A percentile compares a stretch with the other conserved stretches of the same genome.
phyloP scores from a whole-genome alignment of 2,329 filamentous ascomycete species.

The Ceratocystis cubensis region DNA sequence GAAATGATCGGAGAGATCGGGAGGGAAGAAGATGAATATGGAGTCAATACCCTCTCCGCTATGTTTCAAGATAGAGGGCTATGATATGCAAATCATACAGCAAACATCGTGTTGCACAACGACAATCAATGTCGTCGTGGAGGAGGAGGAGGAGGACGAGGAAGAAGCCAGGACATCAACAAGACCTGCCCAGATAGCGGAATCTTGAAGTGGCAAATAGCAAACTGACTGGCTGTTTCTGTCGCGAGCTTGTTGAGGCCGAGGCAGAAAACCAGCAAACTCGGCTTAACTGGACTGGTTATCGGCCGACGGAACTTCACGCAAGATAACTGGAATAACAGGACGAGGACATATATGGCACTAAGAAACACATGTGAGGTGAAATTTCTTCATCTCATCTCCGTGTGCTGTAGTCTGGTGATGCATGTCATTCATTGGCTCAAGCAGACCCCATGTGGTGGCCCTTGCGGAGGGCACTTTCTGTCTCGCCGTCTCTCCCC shows the following conservation, averaged over 20 bases:
- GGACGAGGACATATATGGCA: neutral
- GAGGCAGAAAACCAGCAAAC: neutral
- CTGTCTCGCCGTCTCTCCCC: neutral
- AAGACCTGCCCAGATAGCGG: neutral
- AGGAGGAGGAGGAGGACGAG: too few relatives aligned
- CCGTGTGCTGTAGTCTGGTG: neutral
- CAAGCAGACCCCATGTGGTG: neutral
- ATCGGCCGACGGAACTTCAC: neutral
- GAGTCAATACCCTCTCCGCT: neutral
- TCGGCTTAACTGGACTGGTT: neutral
- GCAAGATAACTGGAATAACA: neutral
- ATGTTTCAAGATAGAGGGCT: neutral
- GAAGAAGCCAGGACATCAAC: neutral
- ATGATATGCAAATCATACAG: neutral
- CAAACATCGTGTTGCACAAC: neutral
- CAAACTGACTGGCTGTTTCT: too few relatives aligned
- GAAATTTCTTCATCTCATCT: constrained; percentile 10
- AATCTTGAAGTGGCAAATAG: too few relatives aligned
- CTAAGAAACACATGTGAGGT: neutral
- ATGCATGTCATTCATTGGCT: constrained; percentile 3
- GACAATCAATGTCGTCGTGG: neutral
- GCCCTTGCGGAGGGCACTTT: neutral
- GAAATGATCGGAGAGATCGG: neutral
- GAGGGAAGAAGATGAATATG: neutral
- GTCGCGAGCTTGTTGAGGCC: neutral